phyloP scores from a whole-genome alignment of 1,284 basidiomycete genomes.

The Phylloboletellus chloephorus region DNA sequence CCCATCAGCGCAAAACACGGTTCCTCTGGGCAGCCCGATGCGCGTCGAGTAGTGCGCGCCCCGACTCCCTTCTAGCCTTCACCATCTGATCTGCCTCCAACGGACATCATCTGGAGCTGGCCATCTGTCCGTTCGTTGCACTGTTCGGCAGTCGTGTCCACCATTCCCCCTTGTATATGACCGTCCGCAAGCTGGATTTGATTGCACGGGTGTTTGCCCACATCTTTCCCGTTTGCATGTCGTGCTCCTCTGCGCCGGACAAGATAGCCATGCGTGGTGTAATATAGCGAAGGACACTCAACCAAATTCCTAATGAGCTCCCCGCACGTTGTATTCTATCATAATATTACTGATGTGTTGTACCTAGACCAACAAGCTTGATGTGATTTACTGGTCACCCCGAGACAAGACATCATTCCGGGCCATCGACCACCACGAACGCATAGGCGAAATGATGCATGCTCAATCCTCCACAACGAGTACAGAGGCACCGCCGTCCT shows the following conservation, averaged over 20 bases:
- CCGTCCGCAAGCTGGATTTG: not conserved
- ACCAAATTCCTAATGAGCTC: constrained; percentile 9
- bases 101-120: not conserved
- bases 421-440: too few relatives aligned
- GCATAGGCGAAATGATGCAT: too few relatives aligned
- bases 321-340: constrained; percentile 12
- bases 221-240: constrained; percentile 14
- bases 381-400: too few relatives aligned
- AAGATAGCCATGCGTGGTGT: constrained; percentile 10
- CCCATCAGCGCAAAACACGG: constrained; percentile 35
- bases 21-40: constrained; percentile 38
- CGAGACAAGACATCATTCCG: not conserved
- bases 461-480: constrained; percentile 37
- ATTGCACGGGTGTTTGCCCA: constrained; percentile 2
- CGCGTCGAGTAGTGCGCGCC: constrained; percentile 19
- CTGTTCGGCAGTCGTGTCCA: not conserved
- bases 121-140: not conserved
- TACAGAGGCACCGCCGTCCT: constrained; percentile 59
- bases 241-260: constrained; percentile 9
- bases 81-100: not conserved
- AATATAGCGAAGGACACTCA: constrained; percentile 16
- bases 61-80: not conserved
- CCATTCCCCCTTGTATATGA: not conserved
- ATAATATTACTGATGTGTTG: constrained; percentile 16
- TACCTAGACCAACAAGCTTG: constrained; percentile 14